Base-by-base conservation (phyloP, 257 asterid species). In the Coffea eugenioides region DNA sequence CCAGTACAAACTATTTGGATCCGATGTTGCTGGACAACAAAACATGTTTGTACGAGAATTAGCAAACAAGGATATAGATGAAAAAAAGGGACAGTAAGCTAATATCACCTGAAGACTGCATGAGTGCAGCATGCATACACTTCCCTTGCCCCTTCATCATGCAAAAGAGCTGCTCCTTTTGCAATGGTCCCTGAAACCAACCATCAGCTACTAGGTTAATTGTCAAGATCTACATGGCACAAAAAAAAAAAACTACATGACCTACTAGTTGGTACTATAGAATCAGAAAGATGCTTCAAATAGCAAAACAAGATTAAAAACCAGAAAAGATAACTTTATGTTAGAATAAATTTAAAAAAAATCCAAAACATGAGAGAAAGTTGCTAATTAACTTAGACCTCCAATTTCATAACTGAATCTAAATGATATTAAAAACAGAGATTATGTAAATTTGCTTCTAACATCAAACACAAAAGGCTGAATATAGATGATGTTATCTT, bases 41-140 rank as follows among this genome's bases (percentile, higher is more conserved):
- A 39, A 21, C 18, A 1, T 21, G 4, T 34, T 46, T 16, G 20
- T 14, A 27, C 4, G 10, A 16, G 34, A 62, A 43, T 8, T 41
- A 61, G 16, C 18, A 48, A 46, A 59, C 15, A 72, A 23, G 64
- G 76, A 48, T 6, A 49, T 14, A 23, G 61, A 62, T 4, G 27
- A 9, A n/a, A 45, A 51, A 14, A 21, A 34, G 25, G 2, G 13
- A 54, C 8, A 31, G 8, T 36, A 69, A 41, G 81, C 48, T 54
- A 20, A 45, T 34, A 39, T 83, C 75, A 92, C 99, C 99, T 95
- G 81, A 95, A 92, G 77, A 95, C 98, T 79, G 99, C 98, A 85
- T 95, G 99, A 48, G 97, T 92, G 77, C 98, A 41, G 87, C 98
- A 95, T 27, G 99, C 99, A 84, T 95, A 95, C 70, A 95, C 98